A percentile compares a stretch with the other conserved stretches of the same genome.
Evolutionary conservation across 1,284 basidiomycete genomes (phyloP).

Genomic region (Rhizopogon parksii): DNA sequence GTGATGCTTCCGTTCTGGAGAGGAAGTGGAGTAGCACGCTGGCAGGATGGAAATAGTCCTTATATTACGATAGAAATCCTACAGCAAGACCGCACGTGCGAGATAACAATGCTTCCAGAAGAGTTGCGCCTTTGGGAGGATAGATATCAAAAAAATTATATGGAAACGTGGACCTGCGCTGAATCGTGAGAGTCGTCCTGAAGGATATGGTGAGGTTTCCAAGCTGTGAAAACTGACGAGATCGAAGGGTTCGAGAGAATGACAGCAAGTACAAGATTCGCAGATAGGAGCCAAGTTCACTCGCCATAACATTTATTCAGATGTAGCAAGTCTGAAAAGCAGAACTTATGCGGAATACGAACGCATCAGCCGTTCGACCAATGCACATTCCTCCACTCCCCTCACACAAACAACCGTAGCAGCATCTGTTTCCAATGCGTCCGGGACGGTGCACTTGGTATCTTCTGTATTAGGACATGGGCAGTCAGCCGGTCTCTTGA

Average conservation of each 20-base stretch:
- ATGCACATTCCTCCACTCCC: slow-evolving; percentile 44
- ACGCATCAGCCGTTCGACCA: slow-evolving; percentile 41
- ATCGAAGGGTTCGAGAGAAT: no score
- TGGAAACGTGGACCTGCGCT: background rate
- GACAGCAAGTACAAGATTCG: no score
- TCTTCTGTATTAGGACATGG: slow-evolving; percentile 57
- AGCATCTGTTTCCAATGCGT: slow-evolving; percentile 34
- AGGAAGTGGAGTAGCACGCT: background rate
- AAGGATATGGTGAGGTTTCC: no score
- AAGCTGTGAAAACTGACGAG: no score
- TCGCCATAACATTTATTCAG: background rate
- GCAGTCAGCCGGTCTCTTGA: slow-evolving; percentile 45
- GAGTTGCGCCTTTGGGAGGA: no score
- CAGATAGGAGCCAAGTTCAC: background rate
- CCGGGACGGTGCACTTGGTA: slow-evolving; percentile 52
- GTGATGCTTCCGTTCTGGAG: background rate
- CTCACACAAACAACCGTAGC: slow-evolving; percentile 53
- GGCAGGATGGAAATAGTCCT: background rate
- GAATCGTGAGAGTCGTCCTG: background rate
- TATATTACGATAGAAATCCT: background rate
- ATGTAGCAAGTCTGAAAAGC: background rate
- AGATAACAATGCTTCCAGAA: background rate
- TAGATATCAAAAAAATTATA: no score
- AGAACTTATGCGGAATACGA: slow-evolving; percentile 13
- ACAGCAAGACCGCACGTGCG: background rate